These are phyloP conservation scores for Coemansia sp. DNA, from an alignment of 192 early-diverging fungal genomes.

Conservation along the genomic window DNA sequence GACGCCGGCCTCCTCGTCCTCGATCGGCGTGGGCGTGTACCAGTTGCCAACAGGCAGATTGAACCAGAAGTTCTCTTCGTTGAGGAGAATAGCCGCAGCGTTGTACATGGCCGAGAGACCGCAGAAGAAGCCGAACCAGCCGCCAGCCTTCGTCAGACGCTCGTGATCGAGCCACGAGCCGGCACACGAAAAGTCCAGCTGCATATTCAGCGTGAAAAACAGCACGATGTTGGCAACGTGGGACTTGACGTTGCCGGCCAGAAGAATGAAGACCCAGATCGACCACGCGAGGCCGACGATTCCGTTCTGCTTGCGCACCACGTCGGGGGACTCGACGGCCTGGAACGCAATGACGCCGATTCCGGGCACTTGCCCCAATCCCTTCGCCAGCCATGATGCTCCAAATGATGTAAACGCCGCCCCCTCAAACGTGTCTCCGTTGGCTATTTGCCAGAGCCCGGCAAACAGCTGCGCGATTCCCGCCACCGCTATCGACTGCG, in stretches of 20 bases:
- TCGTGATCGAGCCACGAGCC: constrained; percentile 31
- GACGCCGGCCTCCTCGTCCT: constrained; percentile 11
- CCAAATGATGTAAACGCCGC: constrained; percentile 53
- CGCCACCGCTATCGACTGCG: constrained; percentile 34
- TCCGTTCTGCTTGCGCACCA: constrained; percentile 37
- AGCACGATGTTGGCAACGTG: constrained; percentile 45
- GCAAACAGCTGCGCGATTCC: constrained; percentile 40
- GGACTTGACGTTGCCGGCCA: constrained; percentile 50
- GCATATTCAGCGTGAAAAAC: constrained; percentile 41
- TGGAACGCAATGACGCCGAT: constrained; percentile 38
- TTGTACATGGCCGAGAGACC: constrained; percentile 54
- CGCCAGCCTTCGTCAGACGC: constrained; percentile 28
- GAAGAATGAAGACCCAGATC: constrained; percentile 49
- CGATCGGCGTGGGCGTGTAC: constrained; percentile 32
- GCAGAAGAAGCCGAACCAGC: constrained; percentile 56
- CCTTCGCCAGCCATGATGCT: constrained; percentile 48
- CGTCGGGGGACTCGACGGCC: constrained; percentile 20
- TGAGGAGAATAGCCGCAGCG: constrained; percentile 43
- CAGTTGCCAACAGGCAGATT: constrained; percentile 54
- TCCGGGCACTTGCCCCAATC: constrained; percentile 27
- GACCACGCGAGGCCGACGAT: constrained; percentile 36
- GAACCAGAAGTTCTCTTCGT: constrained; percentile 56
- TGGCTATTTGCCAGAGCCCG: constrained; percentile 53
- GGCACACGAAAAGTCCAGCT: constrained; percentile 39
- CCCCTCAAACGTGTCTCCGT: constrained; percentile 54